Conservation (phyloP, 129 eudicot genomes). For the Kitagawia praeruptora region DNA sequence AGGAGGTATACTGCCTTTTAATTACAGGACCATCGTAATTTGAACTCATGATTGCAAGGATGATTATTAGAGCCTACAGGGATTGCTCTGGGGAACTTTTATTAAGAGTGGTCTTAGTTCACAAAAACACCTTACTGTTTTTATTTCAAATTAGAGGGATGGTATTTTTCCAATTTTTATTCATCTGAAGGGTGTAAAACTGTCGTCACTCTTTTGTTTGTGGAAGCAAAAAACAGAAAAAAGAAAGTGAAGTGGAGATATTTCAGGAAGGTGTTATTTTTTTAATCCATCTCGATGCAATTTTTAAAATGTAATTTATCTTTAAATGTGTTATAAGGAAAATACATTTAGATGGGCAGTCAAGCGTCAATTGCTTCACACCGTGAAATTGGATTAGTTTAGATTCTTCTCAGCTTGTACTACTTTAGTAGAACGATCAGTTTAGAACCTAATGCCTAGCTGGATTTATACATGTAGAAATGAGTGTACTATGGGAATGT, state of each 20-base stretch:
- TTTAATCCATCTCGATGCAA: too few relatives aligned
- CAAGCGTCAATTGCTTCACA: background rate
- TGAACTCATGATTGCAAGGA: background rate
- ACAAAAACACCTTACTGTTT: background rate
- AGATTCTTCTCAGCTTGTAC: background rate
- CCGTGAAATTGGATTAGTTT: background rate
- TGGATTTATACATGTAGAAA: too few relatives aligned
- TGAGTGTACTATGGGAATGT: too few relatives aligned
- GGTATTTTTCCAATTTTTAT: background rate
- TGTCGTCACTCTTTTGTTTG: background rate
- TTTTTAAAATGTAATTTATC: too few relatives aligned
- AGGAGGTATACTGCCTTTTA: conserved; percentile 48
- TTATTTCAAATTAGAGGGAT: background rate
- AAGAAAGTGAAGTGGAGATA: background rate
- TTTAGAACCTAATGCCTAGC: too few relatives aligned
- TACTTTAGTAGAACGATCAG: too few relatives aligned
- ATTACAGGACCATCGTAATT: too few relatives aligned
- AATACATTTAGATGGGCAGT: background rate
- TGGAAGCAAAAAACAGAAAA: background rate
- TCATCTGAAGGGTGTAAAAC: background rate
- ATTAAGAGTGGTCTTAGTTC: background rate
- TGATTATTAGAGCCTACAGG: background rate
- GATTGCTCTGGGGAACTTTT: background rate
- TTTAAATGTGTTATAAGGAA: too few relatives aligned
- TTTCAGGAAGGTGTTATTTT: background rate